These are phyloP conservation scores for Citeromyces matritensis DNA, from an alignment of 805 yeast species.

Conservation along the genomic window DNA sequence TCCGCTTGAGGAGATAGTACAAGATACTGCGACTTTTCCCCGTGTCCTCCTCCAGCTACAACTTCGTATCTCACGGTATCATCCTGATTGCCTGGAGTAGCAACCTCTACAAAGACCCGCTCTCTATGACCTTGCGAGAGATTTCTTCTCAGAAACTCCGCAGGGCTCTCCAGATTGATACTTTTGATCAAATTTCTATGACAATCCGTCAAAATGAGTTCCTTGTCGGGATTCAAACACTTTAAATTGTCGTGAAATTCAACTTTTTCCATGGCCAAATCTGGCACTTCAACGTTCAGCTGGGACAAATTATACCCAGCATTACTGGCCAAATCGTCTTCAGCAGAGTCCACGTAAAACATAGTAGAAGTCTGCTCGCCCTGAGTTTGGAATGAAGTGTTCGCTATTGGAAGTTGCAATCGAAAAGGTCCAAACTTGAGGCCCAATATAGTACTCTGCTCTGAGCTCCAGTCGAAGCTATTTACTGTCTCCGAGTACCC, in stretches of 20 bases:
- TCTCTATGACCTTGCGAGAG: constrained; percentile 24
- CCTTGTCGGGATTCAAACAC: constrained; percentile 4
- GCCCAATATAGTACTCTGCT: not conserved
- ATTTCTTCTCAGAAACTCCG: constrained; percentile 26
- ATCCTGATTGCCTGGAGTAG: not conserved
- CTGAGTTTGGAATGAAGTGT: not conserved
- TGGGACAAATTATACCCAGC: constrained; percentile 1
- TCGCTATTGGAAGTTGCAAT: not conserved
- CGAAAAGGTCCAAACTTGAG: not conserved
- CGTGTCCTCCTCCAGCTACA: constrained; percentile 68
- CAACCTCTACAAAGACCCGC: constrained; percentile 20
- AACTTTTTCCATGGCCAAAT: not conserved
- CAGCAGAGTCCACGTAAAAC: not conserved
- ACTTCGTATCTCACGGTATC: constrained; percentile 25
- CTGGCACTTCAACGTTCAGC: not conserved
- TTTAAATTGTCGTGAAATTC: not conserved
- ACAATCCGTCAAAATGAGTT: constrained; percentile 27
- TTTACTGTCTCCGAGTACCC: constrained; percentile 1
- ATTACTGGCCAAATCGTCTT: not conserved
- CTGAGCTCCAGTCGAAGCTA: not conserved
- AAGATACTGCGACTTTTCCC: constrained; percentile 49
- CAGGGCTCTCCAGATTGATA: constrained; percentile 40
- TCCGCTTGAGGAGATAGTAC: constrained; percentile 38
- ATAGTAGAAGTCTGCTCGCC: not conserved
- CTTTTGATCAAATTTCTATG: constrained; percentile 45